Evolutionary conservation across 148 eudicot species (phyloP).

Genomic region (Camellia japonica): DNA sequence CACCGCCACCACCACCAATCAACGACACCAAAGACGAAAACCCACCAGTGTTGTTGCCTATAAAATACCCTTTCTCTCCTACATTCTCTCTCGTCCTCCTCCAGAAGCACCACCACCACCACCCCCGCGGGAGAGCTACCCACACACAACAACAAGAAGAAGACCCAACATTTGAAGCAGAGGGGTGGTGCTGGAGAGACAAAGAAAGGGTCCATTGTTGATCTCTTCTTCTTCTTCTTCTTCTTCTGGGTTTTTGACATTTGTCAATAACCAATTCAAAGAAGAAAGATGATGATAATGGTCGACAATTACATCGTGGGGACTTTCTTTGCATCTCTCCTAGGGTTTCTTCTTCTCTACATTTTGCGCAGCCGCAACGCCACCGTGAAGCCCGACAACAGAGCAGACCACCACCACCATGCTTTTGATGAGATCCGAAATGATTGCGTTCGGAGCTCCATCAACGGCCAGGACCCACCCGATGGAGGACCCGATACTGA

Average conservation of each 20-base stretch:
- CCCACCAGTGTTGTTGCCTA: conserved; percentile 2
- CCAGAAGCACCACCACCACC: not conserved
- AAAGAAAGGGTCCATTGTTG: not conserved
- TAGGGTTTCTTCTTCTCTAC: conserved; percentile 38
- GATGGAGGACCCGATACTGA: conserved; percentile 24
- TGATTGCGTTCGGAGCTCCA: conserved; percentile 36
- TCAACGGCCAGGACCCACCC: not conserved
- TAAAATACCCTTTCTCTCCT: conserved; percentile 7
- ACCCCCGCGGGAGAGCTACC: no score
- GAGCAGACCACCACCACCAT: not conserved
- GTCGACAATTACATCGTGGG: conserved; percentile 32
- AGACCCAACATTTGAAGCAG: not conserved
- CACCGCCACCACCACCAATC: not conserved
- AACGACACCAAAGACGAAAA: not conserved
- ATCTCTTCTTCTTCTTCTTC: not conserved
- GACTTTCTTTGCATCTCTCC: conserved; percentile 27
- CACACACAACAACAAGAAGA: not conserved
- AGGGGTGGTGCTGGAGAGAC: conserved; percentile 5
- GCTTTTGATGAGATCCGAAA: conserved; percentile 13
- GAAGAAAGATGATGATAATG: conserved; percentile 13
- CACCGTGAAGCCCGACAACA: conserved; percentile 1
- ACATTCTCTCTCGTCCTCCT: conserved; percentile 5
- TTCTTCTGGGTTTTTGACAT: no score
- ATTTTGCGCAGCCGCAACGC: conserved; percentile 16
- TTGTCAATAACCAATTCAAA: not conserved